These are phyloP conservation scores for Babesia bigemina DNA, from an alignment of 169 alveolate species.

Conservation along the genomic window DNA sequence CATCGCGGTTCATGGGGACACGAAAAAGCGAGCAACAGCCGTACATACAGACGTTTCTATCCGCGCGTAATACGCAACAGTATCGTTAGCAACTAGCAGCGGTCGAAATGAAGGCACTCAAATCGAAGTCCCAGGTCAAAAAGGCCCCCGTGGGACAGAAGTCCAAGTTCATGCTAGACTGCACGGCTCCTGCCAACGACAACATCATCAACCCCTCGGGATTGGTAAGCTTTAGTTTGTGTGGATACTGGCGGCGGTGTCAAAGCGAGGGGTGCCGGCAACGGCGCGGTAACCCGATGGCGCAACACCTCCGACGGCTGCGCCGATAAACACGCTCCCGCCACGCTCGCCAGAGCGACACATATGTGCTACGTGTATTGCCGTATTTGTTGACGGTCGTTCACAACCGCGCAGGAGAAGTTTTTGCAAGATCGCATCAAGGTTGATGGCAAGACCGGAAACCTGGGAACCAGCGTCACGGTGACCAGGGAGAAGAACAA, in stretches of 20 bases:
- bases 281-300: background rate
- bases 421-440: slow-evolving; percentile 92
- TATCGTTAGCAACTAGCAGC: background rate
- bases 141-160: slow-evolving; percentile 61
- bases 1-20: slow-evolving; percentile 43
- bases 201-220: slow-evolving; percentile 88
- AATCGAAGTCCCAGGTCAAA: slow-evolving; percentile 43
- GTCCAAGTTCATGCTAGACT: slow-evolving; percentile 81
- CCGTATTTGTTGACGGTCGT: background rate
- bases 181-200: slow-evolving; percentile 93
- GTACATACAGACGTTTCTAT: background rate
- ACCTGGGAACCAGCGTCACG: slow-evolving; percentile 90
- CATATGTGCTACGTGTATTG: no score
- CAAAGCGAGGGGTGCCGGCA: background rate
- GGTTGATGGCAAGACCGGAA: slow-evolving; percentile 95
- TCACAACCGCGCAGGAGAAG: slow-evolving; percentile 82
- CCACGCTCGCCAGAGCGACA: no score
- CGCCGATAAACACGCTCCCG: background rate
- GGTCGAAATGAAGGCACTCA: slow-evolving; percentile 50
- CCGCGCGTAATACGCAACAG: slow-evolving; percentile 10
- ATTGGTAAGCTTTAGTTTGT: slow-evolving; percentile 54
- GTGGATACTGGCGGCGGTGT: background rate
- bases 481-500: slow-evolving; percentile 89
- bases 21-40: background rate
- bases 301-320: background rate